These are phyloP conservation scores for Withania somnifera DNA, from an alignment of 305 asterid species.

Conservation along the genomic window DNA sequence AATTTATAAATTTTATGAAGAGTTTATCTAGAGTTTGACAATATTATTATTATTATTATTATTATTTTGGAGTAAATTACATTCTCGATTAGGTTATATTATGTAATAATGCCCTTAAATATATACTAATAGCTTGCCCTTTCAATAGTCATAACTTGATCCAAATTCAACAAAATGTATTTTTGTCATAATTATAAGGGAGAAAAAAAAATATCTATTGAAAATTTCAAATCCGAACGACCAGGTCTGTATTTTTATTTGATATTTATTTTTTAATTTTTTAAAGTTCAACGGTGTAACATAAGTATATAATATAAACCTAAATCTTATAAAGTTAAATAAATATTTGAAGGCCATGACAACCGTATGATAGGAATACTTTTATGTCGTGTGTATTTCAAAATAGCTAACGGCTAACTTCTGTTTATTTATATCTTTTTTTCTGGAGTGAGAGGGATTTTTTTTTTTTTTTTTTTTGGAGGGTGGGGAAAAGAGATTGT, in stretches of 20 bases:
- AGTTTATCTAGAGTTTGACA: not conserved
- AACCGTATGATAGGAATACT: not conserved
- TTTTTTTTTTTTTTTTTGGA: too few species aligned
- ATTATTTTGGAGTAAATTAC: too few species aligned
- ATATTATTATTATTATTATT: not conserved
- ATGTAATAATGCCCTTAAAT: not conserved
- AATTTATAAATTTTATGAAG: not conserved
- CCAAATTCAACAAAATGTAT: not conserved
- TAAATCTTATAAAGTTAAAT: not conserved
- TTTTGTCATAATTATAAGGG: not conserved
- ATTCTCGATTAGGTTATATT: not conserved
- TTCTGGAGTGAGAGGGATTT: not conserved
- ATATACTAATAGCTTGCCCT: not conserved
- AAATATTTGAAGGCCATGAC: not conserved
- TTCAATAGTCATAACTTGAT: not conserved
- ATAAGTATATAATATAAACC: not conserved
- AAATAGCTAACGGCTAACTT: not conserved
- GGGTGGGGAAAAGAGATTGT: not conserved
- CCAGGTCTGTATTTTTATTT: not conserved
- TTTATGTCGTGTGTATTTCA: not conserved
- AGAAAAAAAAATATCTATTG: not conserved
- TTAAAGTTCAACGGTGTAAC: not conserved
- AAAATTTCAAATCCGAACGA: not conserved
- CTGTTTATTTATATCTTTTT: not conserved
- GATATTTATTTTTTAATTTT: not conserved